Conservation (phyloP, 768 basidiomycete genomes). For the Amanita subjunquillea region DNA sequence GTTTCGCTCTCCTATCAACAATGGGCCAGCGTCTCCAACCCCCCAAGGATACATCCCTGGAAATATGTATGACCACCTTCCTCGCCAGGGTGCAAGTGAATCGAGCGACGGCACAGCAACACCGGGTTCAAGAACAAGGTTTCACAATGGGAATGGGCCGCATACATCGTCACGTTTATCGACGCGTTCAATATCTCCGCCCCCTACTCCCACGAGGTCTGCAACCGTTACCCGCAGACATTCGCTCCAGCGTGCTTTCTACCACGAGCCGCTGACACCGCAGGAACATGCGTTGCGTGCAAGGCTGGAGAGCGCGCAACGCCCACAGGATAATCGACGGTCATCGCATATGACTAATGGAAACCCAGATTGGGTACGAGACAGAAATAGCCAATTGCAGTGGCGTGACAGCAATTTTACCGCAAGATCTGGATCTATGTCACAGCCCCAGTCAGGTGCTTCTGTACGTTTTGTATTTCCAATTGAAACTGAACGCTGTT, state of each 20-base stretch:
- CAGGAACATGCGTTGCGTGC: constrained; percentile 5
- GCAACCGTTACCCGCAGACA: neutral
- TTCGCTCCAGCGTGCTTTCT: constrained; percentile 1
- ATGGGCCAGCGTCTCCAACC: neutral
- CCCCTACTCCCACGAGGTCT: neutral
- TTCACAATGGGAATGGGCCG: neutral
- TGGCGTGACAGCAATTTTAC: neutral
- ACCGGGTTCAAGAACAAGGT: neutral
- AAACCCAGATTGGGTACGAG: neutral
- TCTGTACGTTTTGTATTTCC: neutral
- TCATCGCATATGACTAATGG: neutral
- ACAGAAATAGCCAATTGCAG: neutral
- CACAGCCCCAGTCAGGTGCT: constrained; percentile 2
- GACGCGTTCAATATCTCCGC: constrained; percentile 1
- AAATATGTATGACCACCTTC: neutral
- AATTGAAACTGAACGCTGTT: neutral
- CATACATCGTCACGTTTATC: neutral
- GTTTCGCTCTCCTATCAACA: constrained; percentile 21
- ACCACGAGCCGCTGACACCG: neutral
- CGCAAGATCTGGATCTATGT: constrained; percentile 5
- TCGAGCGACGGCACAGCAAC: neutral
- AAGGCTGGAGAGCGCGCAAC: neutral
- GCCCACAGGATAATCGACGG: neutral
- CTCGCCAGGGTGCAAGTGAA: no score
- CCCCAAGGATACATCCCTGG: neutral